These are phyloP conservation scores for Pterocarpus macrocarpus DNA, from an alignment of 306 rosid genomes.

Conservation along the genomic window DNA sequence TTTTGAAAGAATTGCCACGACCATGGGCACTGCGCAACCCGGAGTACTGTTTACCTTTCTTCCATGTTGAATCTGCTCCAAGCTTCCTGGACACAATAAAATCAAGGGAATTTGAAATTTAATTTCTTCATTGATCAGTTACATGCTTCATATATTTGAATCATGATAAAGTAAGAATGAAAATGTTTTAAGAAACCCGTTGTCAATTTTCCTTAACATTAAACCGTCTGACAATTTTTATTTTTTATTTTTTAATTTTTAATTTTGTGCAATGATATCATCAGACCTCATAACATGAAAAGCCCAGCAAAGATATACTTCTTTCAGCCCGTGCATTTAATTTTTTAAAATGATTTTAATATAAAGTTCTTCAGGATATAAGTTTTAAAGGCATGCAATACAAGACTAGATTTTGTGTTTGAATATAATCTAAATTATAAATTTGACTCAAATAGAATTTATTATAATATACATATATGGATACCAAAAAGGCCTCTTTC, in stretches of 20 bases:
- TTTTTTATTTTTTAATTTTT: no score
- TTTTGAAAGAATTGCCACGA: conserved; percentile 22
- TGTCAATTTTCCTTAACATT: not conserved
- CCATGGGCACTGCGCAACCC: not conserved
- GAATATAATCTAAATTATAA: no score
- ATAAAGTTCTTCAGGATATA: not conserved
- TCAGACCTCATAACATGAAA: not conserved
- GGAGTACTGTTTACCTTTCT: conserved; percentile 62
- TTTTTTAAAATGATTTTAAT: not conserved
- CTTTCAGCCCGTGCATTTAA: not conserved
- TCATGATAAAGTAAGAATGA: not conserved
- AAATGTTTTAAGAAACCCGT: not conserved
- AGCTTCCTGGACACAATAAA: conserved; percentile 73
- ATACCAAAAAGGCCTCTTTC: not conserved
- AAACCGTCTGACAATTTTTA: not conserved
- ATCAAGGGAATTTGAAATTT: not conserved
- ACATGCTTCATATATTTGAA: not conserved
- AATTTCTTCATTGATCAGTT: not conserved
- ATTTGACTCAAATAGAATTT: no score
- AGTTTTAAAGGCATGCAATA: no score
- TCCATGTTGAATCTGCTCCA: conserved; percentile 93
- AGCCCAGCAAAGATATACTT: not conserved
- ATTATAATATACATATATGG: no score
- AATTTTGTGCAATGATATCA: not conserved
- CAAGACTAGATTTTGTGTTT: no score